These are phyloP conservation scores for Scutellospora calospora DNA, from an alignment of 371 early-diverging fungal genomes.

Conservation along the genomic window DNA sequence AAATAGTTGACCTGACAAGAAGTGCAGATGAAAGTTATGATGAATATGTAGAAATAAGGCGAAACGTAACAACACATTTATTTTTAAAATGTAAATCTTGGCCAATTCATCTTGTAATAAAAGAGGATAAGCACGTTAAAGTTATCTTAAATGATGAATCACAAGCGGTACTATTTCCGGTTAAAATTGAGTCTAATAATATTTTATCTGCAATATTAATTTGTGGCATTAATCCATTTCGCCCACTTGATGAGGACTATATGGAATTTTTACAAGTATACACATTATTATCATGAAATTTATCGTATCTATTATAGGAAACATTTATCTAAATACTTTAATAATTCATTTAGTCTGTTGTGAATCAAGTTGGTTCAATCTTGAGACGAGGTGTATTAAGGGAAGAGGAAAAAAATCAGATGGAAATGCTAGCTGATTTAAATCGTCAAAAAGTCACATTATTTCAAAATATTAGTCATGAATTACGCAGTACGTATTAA, in stretches of 20 bases:
- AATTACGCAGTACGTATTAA: slow-evolving; percentile 50
- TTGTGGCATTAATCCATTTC: slow-evolving; percentile 50
- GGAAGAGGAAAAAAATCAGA: slow-evolving; percentile 53
- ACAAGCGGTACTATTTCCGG: slow-evolving; percentile 49
- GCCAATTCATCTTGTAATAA: slow-evolving; percentile 50
- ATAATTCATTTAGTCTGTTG: background rate
- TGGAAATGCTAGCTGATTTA: slow-evolving; percentile 51
- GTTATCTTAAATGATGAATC: slow-evolving; percentile 50
- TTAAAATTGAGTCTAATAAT: slow-evolving; percentile 48
- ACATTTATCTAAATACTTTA: too few species aligned
- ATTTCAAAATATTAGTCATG: slow-evolving; percentile 55
- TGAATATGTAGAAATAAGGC: background rate
- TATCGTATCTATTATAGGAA: too few species aligned
- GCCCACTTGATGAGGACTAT: slow-evolving; percentile 51
- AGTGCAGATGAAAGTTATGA: background rate
- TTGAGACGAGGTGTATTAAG: slow-evolving; percentile 49
- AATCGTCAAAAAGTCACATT: slow-evolving; percentile 57
- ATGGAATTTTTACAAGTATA: slow-evolving; percentile 48
- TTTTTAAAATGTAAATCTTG: slow-evolving; percentile 39
- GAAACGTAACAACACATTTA: slow-evolving; percentile 16
- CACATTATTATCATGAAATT: too few species aligned
- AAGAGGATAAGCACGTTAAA: slow-evolving; percentile 45
- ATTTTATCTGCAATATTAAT: slow-evolving; percentile 50
- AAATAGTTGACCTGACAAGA: slow-evolving; percentile 48
- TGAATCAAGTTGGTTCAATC: slow-evolving; percentile 48